These are phyloP conservation scores for Arbutus unedo DNA, from an alignment of 148 eudicot genomes.

Conservation along the genomic window DNA sequence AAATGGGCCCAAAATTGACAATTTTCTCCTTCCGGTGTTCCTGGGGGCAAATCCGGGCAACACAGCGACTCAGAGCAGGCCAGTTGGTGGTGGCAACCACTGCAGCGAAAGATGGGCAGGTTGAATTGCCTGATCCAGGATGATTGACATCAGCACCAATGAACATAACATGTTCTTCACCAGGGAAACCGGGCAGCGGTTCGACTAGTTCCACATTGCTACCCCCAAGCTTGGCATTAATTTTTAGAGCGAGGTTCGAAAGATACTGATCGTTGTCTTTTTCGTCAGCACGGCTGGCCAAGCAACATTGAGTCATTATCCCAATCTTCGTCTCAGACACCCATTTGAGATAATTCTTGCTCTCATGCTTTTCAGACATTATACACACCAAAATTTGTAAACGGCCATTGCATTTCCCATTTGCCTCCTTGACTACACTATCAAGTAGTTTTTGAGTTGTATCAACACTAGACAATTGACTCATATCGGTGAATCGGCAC, in stretches of 20 bases:
- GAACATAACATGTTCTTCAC: slow-evolving; percentile 43
- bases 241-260: slow-evolving; percentile 68
- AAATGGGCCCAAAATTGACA: slow-evolving; percentile 32
- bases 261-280: slow-evolving; percentile 39
- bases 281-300: slow-evolving; percentile 37
- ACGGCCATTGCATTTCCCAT: slow-evolving; percentile 8
- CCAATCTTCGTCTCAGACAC: slow-evolving; percentile 62
- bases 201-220: slow-evolving; percentile 48
- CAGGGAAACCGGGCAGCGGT: slow-evolving; percentile 29
- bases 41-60: slow-evolving; percentile 33
- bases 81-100: slow-evolving; percentile 43
- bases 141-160: slow-evolving; percentile 52
- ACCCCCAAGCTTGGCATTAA: slow-evolving; percentile 72
- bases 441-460: slow-evolving; percentile 24
- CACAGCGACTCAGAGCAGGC: slow-evolving; percentile 40
- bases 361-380: slow-evolving; percentile 35
- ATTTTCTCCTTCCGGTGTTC: slow-evolving; percentile 27
- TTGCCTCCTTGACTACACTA: slow-evolving; percentile 21
- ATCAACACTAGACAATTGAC: slow-evolving; percentile 16
- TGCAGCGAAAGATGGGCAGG: slow-evolving; percentile 40
- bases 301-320: slow-evolving; percentile 68
- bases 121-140: slow-evolving; percentile 20
- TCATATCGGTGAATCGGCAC: slow-evolving; percentile 21
- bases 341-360: slow-evolving; percentile 53
- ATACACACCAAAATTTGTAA: slow-evolving; percentile 54